Base-by-base conservation (phyloP, 129 eudicot species). In the Flaveria linearis region DNA sequence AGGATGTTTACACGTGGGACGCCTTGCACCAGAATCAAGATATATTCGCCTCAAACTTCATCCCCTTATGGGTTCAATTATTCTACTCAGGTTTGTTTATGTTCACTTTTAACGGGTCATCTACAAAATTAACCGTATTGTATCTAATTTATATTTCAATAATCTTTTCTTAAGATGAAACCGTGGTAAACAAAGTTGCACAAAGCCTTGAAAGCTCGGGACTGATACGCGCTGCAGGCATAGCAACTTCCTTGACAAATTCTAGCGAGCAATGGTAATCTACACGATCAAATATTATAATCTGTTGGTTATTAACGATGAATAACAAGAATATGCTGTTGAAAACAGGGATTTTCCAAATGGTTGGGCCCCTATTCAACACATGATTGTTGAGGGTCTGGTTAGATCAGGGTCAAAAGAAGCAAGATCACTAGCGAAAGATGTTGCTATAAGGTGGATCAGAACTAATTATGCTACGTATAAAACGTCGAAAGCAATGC, bases 331-430 rank as follows among this genome's bases (percentile, higher is more conserved):
- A 28, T 33, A 16, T 63, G 7, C 45, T 30, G 33, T 63, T 42
- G 18, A 25, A 46, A 76, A 83, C 80, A 94, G 99, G 99, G 99
- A 94, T 74, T 89, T 84, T 87, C 99, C 99, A 2, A 94, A 94
- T 69, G 99, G 99, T 52, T 94, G 99, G 99, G 96, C 97, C 0
- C 97, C 99, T 0, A 30, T 91, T 43, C 99, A 94, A 80, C 93
- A 94, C 87, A 87, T 91, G 85, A 94, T 94, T 10, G 91, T 87
- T 45, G 96, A 94, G 55, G 99, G 97, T 20, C 84, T 94, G 15
- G 85, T 82, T 17, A 84, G 80, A 51, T 94, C 96, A 0, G 85
- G 87, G 28, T 84, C 93, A 1, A 69, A 87, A 70, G 84, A 83
- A 69, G 93, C 91, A 0, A 70, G 82, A 69, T 73, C 67, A 1